phyloP scores from a whole-genome alignment of 2,329 filamentous ascomycete species.

The Lachnellula occidentalis region DNA sequence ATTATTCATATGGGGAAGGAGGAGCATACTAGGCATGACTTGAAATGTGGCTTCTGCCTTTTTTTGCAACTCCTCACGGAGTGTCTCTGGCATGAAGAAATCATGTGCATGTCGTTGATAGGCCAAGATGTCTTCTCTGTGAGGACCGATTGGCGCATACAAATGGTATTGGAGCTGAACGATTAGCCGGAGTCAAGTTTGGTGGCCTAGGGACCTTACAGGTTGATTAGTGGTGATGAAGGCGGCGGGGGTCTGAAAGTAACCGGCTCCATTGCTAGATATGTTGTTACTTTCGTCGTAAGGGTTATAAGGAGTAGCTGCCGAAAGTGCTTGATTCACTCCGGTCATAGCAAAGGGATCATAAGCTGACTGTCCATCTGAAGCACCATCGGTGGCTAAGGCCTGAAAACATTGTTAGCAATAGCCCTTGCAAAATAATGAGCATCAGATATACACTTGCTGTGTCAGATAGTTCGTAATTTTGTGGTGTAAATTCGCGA shows the following conservation, averaged over 20 bases:
- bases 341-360: constrained; percentile 61
- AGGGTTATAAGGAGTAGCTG: constrained; percentile 57
- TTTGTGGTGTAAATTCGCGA: constrained; percentile 54
- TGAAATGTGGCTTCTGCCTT: constrained; percentile 82
- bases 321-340: constrained; percentile 45
- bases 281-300: constrained; percentile 68
- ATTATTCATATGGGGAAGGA: not conserved
- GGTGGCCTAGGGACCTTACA: constrained; percentile 35
- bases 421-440: no score
- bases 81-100: constrained; percentile 82
- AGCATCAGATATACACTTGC: constrained; percentile 32
- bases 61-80: constrained; percentile 83
- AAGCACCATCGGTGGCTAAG: constrained; percentile 41
- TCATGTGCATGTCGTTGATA: constrained; percentile 87
- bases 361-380: constrained; percentile 46
- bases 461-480: constrained; percentile 46
- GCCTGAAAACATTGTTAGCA: constrained; percentile 25
- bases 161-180: constrained; percentile 78
- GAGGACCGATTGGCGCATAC: constrained; percentile 82
- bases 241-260: constrained; percentile 55
- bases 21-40: constrained; percentile 65
- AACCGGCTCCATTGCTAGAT: constrained; percentile 50
- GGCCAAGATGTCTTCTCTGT: constrained; percentile 71
- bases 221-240: constrained; percentile 54
- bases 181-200: constrained; percentile 15